Conservation (phyloP, 768 basidiomycete species). For the Steccherinum ochraceum region DNA sequence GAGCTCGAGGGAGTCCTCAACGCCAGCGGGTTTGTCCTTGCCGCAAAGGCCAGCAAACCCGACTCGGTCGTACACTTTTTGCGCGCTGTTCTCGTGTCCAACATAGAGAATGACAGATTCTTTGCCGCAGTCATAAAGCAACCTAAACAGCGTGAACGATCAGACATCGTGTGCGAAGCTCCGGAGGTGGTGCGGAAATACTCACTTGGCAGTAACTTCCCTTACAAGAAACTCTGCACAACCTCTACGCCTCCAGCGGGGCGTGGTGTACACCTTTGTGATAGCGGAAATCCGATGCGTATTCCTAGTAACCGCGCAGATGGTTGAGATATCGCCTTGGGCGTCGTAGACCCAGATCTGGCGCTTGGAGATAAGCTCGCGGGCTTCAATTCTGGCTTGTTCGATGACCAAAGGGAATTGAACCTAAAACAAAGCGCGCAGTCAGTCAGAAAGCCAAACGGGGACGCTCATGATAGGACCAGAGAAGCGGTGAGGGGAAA, state of each 20-base stretch:
- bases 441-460: slow-evolving; percentile 1
- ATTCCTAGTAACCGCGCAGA: slow-evolving; percentile 53
- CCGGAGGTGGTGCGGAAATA: slow-evolving; percentile 3
- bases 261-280: slow-evolving; percentile 52
- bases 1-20: slow-evolving; percentile 47
- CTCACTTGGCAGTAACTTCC: slow-evolving; percentile 38
- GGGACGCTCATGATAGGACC: background rate
- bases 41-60: slow-evolving; percentile 44
- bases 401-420: slow-evolving; percentile 37
- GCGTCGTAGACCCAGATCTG: slow-evolving; percentile 49
- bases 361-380: slow-evolving; percentile 39
- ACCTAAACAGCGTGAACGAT: slow-evolving; percentile 23
- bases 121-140: slow-evolving; percentile 37
- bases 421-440: slow-evolving; percentile 25
- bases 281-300: slow-evolving; percentile 44
- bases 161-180: slow-evolving; percentile 6
- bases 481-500: background rate
- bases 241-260: slow-evolving; percentile 36
- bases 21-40: slow-evolving; percentile 29
- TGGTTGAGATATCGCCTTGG: slow-evolving; percentile 34
- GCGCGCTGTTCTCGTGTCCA: slow-evolving; percentile 43
- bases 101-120: slow-evolving; percentile 50
- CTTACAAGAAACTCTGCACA: slow-evolving; percentile 48
- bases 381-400: slow-evolving; percentile 37
- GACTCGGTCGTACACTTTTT: slow-evolving; percentile 46